Base-by-base conservation (phyloP, 352 stramenopile species). In the Peronospora tabacina region DNA sequence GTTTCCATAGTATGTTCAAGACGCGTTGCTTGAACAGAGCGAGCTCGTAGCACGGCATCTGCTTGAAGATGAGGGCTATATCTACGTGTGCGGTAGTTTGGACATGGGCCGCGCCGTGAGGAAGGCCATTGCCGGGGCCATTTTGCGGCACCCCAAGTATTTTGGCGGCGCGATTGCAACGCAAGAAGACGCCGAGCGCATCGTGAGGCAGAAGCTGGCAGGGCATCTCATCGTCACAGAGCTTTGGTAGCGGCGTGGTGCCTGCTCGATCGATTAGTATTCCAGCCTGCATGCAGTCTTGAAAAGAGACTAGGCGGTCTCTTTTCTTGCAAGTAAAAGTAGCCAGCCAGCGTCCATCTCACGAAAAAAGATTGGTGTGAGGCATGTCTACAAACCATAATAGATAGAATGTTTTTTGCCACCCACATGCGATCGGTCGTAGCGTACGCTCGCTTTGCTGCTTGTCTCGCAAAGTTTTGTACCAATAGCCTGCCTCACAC, bases 61-160 rank as follows among this genome's bases (percentile, higher is more conserved):
- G 16, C 47, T 89, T 26, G 44, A 60, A 32, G 49, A 81, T 9
- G 53, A 71, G 26, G 79, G 80, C 28, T 80, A 83, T 58, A 55
- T 91, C 20, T 93, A 73, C 45, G 57, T 93, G 20, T 93, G 82
- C 20, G 82, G 82, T n/a, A 87, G 80, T 44, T 59, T 85, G 24
- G 68, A 62, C 16, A 90, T 93, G 79, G 80, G 82, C 5, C 75
- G 76, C 15, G 76, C 76, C 9, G 77, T 85, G 46, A 90, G 88
- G 68, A 71, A 70, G 7, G 66, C 68, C 11, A 73, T 93, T 19
- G 62, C 70, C 2, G 7, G 57, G 6, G 75, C 74, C 37, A 57
- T 90, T 28, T 42, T 68, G 15, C 47, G 56, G 37, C 78, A 87
- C 52, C 54, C 57, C 0, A 47, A 67, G n/a, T 54, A 61, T 43